These are phyloP conservation scores for Sporothrix pseudoabietina DNA, from an alignment of 2,329 filamentous ascomycete species.

Conservation along the genomic window DNA sequence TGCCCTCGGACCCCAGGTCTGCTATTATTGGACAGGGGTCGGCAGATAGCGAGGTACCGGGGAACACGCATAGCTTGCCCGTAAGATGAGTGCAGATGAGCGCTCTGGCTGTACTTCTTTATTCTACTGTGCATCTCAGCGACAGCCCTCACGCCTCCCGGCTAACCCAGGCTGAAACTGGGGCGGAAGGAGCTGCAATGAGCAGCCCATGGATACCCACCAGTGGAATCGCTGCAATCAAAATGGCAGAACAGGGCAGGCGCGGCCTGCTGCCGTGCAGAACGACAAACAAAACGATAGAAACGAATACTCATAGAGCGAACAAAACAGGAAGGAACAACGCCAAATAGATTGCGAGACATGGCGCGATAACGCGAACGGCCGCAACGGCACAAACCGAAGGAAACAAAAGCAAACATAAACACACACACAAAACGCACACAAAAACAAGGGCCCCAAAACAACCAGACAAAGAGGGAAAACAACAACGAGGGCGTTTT, in stretches of 20 bases:
- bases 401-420: constrained; percentile 9
- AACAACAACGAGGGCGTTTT: background rate
- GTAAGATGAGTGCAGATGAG: background rate
- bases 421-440: background rate
- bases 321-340: constrained; percentile 9
- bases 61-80: constrained; percentile 19
- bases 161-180: constrained; percentile 29
- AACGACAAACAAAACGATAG: background rate
- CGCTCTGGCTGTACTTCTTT: background rate
- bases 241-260: background rate
- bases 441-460: background rate
- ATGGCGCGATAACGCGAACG: constrained; percentile 23
- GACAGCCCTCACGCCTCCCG: background rate
- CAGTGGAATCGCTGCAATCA: constrained; percentile 22
- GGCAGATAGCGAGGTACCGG: constrained; percentile 31
- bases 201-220: constrained; percentile 20
- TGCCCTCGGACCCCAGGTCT: constrained; percentile 1
- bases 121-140: background rate
- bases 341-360: constrained; percentile 25
- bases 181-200: constrained; percentile 11
- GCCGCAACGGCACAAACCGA: constrained; percentile 13
- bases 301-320: too few species aligned
- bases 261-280: constrained; percentile 8
- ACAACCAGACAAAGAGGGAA: background rate
- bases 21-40: constrained; percentile 29